Conservation (phyloP, 1,284 basidiomycete genomes). For the Ceratobasidium sp. region DNA sequence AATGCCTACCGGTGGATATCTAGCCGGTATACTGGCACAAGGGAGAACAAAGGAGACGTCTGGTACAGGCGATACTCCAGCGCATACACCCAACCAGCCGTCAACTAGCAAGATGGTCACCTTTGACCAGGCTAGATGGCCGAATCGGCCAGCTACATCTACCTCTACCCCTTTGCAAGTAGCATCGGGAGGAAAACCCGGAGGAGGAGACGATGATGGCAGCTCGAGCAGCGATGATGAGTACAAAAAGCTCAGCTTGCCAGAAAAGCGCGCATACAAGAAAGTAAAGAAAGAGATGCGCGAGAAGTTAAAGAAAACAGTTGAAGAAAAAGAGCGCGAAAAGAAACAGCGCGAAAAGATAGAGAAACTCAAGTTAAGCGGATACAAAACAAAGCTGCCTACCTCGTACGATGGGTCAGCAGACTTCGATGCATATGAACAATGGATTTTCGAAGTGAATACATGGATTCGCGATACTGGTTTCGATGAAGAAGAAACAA, state of each 20-base stretch:
- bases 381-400: slow-evolving; percentile 30
- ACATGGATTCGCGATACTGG: slow-evolving; percentile 39
- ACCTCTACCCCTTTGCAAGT: no score
- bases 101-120: no score
- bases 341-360: neutral
- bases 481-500: slow-evolving; percentile 8
- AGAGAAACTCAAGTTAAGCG: slow-evolving; percentile 24
- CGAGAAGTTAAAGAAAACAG: neutral
- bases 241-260: neutral
- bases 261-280: slow-evolving; percentile 12
- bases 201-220: neutral
- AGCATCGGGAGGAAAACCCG: neutral
- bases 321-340: neutral
- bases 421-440: slow-evolving; percentile 35
- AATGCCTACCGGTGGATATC: no score
- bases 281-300: neutral
- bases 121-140: no score
- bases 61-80: no score
- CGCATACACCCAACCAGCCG: no score
- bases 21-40: no score
- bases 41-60: no score
- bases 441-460: slow-evolving; percentile 32
- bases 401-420: slow-evolving; percentile 25
- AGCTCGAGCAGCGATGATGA: neutral
- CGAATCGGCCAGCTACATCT: no score